Conservation (phyloP, 805 yeast species). For the Hyphopichia homilentoma region DNA sequence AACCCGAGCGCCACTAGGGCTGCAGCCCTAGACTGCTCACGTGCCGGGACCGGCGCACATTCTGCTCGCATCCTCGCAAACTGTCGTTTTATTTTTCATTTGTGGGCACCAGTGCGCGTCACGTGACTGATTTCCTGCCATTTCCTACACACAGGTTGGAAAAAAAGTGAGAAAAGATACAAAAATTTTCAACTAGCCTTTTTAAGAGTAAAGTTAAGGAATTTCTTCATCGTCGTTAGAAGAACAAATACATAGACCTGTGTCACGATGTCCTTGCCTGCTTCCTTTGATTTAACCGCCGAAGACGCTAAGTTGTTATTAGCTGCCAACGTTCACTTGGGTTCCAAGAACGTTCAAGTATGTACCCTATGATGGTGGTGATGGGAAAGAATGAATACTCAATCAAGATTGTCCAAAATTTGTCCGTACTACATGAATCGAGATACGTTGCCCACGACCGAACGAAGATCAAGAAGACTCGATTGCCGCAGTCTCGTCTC, state of each 20-base stretch:
- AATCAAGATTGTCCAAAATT: too few species aligned
- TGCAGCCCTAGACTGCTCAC: constrained; percentile 2
- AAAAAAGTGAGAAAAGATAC: too few species aligned
- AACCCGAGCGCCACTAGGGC: constrained; percentile 1
- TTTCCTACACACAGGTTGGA: not conserved
- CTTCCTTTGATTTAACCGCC: constrained; percentile 88
- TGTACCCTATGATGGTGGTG: constrained; percentile 33
- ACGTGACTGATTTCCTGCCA: not conserved
- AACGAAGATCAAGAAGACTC: too few species aligned
- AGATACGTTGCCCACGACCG: too few species aligned
- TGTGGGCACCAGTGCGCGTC: not conserved
- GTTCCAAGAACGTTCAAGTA: constrained; percentile 99
- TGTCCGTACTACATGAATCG: too few species aligned
- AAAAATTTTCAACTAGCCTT: too few species aligned
- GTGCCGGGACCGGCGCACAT: not conserved
- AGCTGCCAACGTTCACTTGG: constrained; percentile 99
- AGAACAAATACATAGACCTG: constrained; percentile 5
- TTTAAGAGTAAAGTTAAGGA: too few species aligned
- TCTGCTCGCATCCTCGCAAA: not conserved
- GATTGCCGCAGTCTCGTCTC: too few species aligned
- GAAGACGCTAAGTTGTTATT: constrained; percentile 98
- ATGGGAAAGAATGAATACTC: constrained; percentile 1
- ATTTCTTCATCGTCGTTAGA: constrained; percentile 8
- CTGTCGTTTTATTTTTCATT: not conserved
- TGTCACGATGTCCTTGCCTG: constrained; percentile 71